Percentiles rank a stretch among this genome's conserved stretches.
Conservation (phyloP, 2,329 filamentous ascomycete genomes). For the Ramularia endophylla region DNA sequence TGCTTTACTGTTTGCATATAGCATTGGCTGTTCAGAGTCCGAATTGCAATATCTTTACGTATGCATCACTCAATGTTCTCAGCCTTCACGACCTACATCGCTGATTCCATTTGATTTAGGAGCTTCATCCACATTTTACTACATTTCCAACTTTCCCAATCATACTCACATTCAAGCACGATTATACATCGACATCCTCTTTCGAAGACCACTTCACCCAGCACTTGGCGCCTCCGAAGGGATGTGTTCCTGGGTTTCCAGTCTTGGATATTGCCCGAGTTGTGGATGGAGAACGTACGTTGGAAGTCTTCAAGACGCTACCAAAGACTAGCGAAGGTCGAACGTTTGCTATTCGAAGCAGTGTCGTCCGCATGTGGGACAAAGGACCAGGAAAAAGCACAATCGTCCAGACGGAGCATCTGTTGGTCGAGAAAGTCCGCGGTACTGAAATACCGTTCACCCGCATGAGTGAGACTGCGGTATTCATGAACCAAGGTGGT, state of each 20-base stretch:
- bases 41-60: constrained; percentile 92
- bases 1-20: constrained; percentile 80
- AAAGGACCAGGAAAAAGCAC: constrained; percentile 74
- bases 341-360: constrained; percentile 68
- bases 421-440: constrained; percentile 63
- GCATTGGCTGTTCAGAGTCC: constrained; percentile 73
- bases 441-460: constrained; percentile 59
- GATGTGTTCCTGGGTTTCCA: constrained; percentile 65
- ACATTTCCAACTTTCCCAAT: constrained; percentile 86
- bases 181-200: constrained; percentile 61
- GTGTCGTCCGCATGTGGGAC: constrained; percentile 79
- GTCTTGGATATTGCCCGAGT: constrained; percentile 66
- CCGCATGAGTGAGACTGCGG: constrained; percentile 61
- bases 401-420: constrained; percentile 70
- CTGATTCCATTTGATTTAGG: constrained; percentile 46
- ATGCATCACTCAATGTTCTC: constrained; percentile 27
- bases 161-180: constrained; percentile 73
- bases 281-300: constrained; percentile 76
- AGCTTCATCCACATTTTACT: constrained; percentile 77
- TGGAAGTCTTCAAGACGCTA: constrained; percentile 63
- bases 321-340: constrained; percentile 64
- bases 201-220: constrained; percentile 77
- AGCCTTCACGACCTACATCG: background rate
- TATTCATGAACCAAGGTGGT: constrained; percentile 69
- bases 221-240: constrained; percentile 35